A percentile compares a stretch with the other conserved stretches of the same genome.
These are phyloP conservation scores for Carex myosuroides DNA, from an alignment of 176 grass and related monocot genomes.

Conservation along the genomic window DNA sequence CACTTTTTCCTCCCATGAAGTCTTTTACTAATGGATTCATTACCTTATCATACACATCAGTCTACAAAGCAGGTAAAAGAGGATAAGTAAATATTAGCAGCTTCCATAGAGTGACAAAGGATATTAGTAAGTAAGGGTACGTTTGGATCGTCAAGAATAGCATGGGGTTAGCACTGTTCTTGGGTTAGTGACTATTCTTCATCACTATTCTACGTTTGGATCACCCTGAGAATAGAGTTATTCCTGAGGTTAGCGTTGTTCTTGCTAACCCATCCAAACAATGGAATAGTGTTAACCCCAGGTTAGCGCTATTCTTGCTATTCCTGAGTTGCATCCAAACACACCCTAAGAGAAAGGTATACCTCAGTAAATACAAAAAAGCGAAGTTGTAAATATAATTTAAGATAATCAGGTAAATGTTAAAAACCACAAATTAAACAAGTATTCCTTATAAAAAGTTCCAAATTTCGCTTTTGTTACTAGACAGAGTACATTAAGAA, in stretches of 20 bases:
- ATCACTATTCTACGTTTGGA: no score
- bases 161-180: no score
- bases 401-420: not conserved
- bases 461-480: not conserved
- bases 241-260: no score
- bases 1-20: slow-evolving; percentile 65
- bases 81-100: not conserved
- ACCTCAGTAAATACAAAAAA: not conserved
- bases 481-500: not conserved
- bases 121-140: not conserved
- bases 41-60: slow-evolving; percentile 54
- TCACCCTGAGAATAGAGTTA: no score
- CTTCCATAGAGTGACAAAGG: not conserved
- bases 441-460: not conserved
- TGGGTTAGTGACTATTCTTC: no score
- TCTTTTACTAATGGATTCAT: slow-evolving; percentile 65
- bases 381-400: not conserved
- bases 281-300: no score
- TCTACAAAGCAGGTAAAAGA: slow-evolving; percentile 29
- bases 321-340: no score
- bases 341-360: not conserved
- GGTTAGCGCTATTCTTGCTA: no score
- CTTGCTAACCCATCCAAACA: no score
- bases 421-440: not conserved
- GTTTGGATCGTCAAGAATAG: no score